Evolutionary conservation across 305 asterid species (phyloP).

Genomic region (Euphrasia arctica): DNA sequence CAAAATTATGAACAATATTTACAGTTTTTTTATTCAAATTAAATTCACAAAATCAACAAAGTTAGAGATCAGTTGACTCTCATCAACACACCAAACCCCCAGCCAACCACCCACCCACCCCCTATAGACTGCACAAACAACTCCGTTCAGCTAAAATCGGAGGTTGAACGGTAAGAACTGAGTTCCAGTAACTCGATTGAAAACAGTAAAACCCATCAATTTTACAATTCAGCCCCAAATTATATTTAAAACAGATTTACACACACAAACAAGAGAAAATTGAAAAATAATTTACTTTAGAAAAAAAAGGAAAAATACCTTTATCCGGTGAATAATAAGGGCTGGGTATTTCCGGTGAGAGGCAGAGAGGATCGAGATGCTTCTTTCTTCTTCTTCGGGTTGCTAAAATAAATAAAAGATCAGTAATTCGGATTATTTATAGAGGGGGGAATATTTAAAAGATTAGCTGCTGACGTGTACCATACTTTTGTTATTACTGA

Average conservation of each 20-base stretch:
- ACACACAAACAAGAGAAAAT: neutral
- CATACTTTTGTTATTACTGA: neutral
- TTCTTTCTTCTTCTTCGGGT: neutral
- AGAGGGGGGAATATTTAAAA: too few species aligned
- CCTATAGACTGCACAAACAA: slow-evolving; percentile 11
- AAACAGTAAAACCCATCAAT: neutral
- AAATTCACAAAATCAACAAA: neutral
- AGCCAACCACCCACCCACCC: neutral
- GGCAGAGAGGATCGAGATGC: neutral
- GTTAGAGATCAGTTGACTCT: slow-evolving; percentile 9
- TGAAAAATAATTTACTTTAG: neutral
- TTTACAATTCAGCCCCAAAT: slow-evolving; percentile 9
- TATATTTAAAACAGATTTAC: slow-evolving; percentile 8
- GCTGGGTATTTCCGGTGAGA: slow-evolving; percentile 23
- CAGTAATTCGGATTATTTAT: neutral
- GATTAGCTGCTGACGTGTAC: neutral
- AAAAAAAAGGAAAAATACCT: slow-evolving; percentile 26
- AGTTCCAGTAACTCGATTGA: slow-evolving; percentile 9
- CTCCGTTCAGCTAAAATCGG: slow-evolving; percentile 7
- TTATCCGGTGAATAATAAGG: slow-evolving; percentile 8
- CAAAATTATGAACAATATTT: slow-evolving; percentile 19
- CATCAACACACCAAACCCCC: slow-evolving; percentile 1
- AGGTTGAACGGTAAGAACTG: slow-evolving; percentile 16
- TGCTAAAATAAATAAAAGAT: neutral
- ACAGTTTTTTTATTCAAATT: neutral